Percentiles rank a stretch among this genome's conserved stretches.
Evolutionary conservation across 2,329 filamentous ascomycete genomes (phyloP).

Genomic region (Xylariaceae sp.): DNA sequence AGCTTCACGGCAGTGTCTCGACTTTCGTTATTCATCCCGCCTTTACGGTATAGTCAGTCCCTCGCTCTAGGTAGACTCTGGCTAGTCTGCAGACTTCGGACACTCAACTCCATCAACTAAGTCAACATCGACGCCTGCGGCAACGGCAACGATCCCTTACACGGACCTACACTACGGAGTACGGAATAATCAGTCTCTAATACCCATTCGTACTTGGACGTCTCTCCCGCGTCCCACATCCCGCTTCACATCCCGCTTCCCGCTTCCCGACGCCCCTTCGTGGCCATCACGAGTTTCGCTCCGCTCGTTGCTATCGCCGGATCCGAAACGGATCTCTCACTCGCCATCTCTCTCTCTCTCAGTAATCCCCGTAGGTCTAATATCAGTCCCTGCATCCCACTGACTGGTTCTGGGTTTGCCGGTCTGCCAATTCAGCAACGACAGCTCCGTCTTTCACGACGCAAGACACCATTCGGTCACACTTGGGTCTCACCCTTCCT

Average conservation of each 20-base stretch:
- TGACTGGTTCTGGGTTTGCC: constrained; percentile 5
- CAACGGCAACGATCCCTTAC: constrained; percentile 20
- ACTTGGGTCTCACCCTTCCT: constrained; percentile 21
- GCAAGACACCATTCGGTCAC: constrained; percentile 18
- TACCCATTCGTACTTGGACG: constrained; percentile 6
- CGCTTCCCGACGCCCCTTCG: constrained; percentile 21
- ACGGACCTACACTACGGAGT: background rate
- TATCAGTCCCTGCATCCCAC: constrained; percentile 19
- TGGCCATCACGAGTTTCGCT: constrained; percentile 4
- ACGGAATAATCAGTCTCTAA: constrained; percentile 26
- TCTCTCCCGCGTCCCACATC: constrained; percentile 18
- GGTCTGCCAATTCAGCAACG: constrained; percentile 10
- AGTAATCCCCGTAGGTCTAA: constrained; percentile 3
- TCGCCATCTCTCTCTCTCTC: background rate
- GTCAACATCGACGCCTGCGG: background rate
- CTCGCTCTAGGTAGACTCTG: constrained; percentile 25
- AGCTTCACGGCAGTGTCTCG: constrained; percentile 25
- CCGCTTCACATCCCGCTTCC: constrained; percentile 10
- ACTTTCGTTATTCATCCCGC: constrained; percentile 20
- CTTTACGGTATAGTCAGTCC: background rate
- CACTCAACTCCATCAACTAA: constrained; percentile 16
- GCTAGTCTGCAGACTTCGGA: constrained; percentile 25
- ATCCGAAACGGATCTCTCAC: too few species aligned
- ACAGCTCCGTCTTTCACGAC: background rate
- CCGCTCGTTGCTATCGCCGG: too few species aligned